Evolutionary conservation across 2,329 filamentous ascomycete species (phyloP), one percentile per base, ranked within the genome.

Genomic region (Phaeosphaeriaceae sp.): DNA sequence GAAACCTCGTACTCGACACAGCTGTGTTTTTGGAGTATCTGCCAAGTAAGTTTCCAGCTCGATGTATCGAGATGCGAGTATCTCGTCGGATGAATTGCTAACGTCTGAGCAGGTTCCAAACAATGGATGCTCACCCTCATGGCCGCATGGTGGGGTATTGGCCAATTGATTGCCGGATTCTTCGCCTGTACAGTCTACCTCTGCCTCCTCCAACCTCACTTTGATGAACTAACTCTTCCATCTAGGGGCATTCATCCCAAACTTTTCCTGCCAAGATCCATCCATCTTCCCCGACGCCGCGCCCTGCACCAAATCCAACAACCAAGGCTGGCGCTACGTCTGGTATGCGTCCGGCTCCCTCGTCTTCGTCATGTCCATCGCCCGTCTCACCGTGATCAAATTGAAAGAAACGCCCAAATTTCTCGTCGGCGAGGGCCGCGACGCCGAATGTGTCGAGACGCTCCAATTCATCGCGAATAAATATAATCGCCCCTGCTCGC

Each of bases 101-200:
- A 32, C 30, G 10, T 23, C 4, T 47, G 30, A 2, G 15, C 19
- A 42, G 49, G 83, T 19, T 81, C 83, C 53, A 82, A 87, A 68
- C 88, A 90, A 70, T 91, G 88, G 87, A 81, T 90, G 19, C 69
- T 89, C 15, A 89, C 86, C 0, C 79, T 87, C n/a, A 81, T 90
- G 73, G 87, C 88, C 1, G 81, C 80, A 22, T 85, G 83, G 83
- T 85, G 83, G 83, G 83, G 82, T 35, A 60, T 84, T 19, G 83
- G 83, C 6, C 83, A 85, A 55, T 73, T 84, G 1, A 73, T 85
- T 21, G 82, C 82, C 13, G 83, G 83, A 19, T 77, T 86, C n/a
- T 80, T 86, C 51, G 84, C 84, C 2, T 86, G 84, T 46, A 46
- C 13, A 15, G 6, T 6, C 28, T 30, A 6, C 28, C 28, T 6